Base-by-base conservation (phyloP, 441 rosid genomes). In the Raphanus hybrid region DNA sequence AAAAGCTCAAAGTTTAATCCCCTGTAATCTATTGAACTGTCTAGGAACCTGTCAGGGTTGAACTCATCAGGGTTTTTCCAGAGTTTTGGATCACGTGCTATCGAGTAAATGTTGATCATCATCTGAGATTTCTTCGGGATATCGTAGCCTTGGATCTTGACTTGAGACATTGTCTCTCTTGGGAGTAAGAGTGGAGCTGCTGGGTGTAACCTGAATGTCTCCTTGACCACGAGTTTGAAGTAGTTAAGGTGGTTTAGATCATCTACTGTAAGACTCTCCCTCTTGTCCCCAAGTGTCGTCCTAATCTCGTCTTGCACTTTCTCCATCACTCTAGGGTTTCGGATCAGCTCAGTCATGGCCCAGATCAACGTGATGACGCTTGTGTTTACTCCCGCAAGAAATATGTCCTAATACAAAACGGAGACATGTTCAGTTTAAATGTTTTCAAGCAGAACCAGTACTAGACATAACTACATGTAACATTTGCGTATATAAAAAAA, bases 371-470 rank as follows among this genome's bases (percentile, higher is more conserved):
- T 83, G 39, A 81, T 75, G 1, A 83, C 84, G 10, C 89, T 81
- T 50, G 90, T 87, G 69, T 85, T 88, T 0, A 87, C 83, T 64
- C 88, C 91, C 0, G 81, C 92, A 2, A 86, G 82, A 11, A 86
- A 86, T 69, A 87, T 35, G 69, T 87, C 84, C 89, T 86, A 81
- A 39, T 3, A 59, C 59, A 66, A 15, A 18, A 54, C 26, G 4
- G 11, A 7, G 59, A 54, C 59, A 15, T 18, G 9, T 6, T 54
- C 7, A 54, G 11, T 16, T 52, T 8, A 52, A 52, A 52, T 50
- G 58, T 52, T 52, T 52, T 52, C 10, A 14, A 52, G 7, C 55
- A 14, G 14, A 48, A n/a, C 18, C 8, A 1, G 3, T 50, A 6
- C 8, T 50, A 14, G 3, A 6, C 16, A n/a, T 50, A 45, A 12